phyloP scores from a whole-genome alignment of 2,329 filamentous ascomycete species.

The Fusarium gaditjirri region DNA sequence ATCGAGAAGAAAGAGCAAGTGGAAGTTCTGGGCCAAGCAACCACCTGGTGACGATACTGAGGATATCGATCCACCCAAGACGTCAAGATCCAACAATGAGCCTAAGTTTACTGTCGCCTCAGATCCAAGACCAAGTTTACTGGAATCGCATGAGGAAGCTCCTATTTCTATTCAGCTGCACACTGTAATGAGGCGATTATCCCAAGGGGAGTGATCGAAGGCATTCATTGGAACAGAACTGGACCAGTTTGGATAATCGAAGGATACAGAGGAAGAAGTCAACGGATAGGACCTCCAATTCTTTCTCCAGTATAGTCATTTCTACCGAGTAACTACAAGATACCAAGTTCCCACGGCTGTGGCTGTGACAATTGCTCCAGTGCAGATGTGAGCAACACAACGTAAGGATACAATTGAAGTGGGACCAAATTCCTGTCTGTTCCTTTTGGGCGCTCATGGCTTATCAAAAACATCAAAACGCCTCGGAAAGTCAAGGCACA shows the following conservation, averaged over 20 bases:
- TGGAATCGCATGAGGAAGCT: background rate
- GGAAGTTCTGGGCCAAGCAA: conserved; percentile 26
- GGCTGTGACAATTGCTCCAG: background rate
- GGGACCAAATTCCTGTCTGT: background rate
- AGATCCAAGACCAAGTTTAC: background rate
- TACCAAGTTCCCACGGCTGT: background rate
- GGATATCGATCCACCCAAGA: background rate
- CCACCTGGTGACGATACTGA: background rate
- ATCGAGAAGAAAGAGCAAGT: conserved; percentile 16
- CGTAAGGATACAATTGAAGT: background rate
- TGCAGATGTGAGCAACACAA: background rate
- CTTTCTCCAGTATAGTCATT: background rate
- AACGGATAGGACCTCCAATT: background rate
- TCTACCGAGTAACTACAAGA: background rate
- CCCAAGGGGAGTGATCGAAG: background rate
- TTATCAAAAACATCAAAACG: background rate
- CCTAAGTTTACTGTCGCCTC: background rate
- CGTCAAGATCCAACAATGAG: background rate
- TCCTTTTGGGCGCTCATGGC: background rate
- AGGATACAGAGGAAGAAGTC: background rate
- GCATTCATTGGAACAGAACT: background rate
- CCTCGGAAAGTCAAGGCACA: conserved; percentile 4
- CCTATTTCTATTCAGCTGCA: background rate
- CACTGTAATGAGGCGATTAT: conserved; percentile 5
- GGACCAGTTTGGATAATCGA: background rate